phyloP scores from a whole-genome alignment of 495 filamentous ascomycete species.

The Penicillium cinerascens region DNA sequence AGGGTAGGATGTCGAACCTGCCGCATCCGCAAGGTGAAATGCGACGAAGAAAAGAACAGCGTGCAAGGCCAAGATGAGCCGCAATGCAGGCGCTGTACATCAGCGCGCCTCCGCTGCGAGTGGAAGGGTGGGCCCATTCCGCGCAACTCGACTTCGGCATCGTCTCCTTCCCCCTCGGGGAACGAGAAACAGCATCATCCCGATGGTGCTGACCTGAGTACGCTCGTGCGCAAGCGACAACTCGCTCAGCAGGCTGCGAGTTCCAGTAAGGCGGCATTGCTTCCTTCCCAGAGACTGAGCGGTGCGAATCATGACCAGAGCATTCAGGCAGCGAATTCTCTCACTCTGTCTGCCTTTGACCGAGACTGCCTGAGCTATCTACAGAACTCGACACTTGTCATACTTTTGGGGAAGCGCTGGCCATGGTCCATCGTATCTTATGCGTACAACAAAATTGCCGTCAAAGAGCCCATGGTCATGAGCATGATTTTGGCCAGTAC shows the following conservation, averaged over 20 bases:
- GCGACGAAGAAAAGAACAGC: conserved; percentile 30
- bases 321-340: conserved; percentile 29
- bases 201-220: not conserved
- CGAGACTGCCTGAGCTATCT: conserved; percentile 27
- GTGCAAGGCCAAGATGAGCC: conserved; percentile 25
- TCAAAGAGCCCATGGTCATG: conserved; percentile 33
- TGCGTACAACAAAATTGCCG: conserved; percentile 30
- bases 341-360: conserved; percentile 27
- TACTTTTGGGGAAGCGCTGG: conserved; percentile 35
- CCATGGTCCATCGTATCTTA: conserved; percentile 34
- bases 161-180: not conserved
- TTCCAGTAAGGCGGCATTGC: conserved; percentile 2
- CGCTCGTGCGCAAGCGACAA: not conserved
- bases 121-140: conserved; percentile 32
- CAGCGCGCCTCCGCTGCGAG: conserved; percentile 28
- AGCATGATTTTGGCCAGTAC: conserved; percentile 35
- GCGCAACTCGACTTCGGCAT: conserved; percentile 8
- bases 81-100: conserved; percentile 28
- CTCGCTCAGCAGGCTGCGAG: not conserved
- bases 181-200: not conserved
- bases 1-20: conserved; percentile 33
- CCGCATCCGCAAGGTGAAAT: conserved; percentile 35
- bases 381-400: conserved; percentile 30
- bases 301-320: not conserved
- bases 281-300: conserved; percentile 3